phyloP scores from a whole-genome alignment of 257 asterid genomes.

The Nicotiana knightiana region DNA sequence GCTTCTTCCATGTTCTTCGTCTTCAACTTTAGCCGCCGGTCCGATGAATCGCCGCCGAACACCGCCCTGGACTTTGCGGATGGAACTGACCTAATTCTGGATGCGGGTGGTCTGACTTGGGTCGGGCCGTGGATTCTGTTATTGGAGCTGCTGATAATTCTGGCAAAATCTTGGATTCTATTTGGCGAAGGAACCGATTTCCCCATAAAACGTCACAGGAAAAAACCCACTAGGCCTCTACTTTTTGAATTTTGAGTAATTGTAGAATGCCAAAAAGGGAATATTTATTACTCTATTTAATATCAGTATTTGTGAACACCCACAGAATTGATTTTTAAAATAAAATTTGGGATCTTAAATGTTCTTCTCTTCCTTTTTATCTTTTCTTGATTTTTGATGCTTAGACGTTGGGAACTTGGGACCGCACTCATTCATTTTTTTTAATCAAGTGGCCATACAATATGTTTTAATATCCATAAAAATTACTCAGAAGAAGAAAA shows the following conservation, averaged over 20 bases:
- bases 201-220: slow-evolving; percentile 50
- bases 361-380: not conserved
- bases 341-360: not conserved
- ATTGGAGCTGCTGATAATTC: slow-evolving; percentile 37
- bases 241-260: not conserved
- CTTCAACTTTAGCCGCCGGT: slow-evolving; percentile 12
- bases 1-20: slow-evolving; percentile 45
- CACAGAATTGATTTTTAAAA: not conserved
- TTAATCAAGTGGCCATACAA: not conserved
- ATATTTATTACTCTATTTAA: not conserved
- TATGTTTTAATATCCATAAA: not conserved
- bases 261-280: not conserved
- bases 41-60: slow-evolving; percentile 8
- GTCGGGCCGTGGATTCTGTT: slow-evolving; percentile 32
- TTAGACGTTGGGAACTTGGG: not conserved
- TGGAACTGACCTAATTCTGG: slow-evolving; percentile 25
- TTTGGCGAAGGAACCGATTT: slow-evolving; percentile 53
- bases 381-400: not conserved
- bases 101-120: slow-evolving; percentile 43
- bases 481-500: not conserved
- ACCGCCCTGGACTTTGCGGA: slow-evolving; percentile 20
- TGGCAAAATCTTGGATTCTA: slow-evolving; percentile 48
- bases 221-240: not conserved
- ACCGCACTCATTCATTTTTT: not conserved
- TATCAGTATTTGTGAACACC: not conserved